A percentile compares a stretch with the other conserved stretches of the same genome.
These are phyloP conservation scores for Suillus fuscotomentosus DNA, from an alignment of 768 basidiomycete species.

Conservation along the genomic window DNA sequence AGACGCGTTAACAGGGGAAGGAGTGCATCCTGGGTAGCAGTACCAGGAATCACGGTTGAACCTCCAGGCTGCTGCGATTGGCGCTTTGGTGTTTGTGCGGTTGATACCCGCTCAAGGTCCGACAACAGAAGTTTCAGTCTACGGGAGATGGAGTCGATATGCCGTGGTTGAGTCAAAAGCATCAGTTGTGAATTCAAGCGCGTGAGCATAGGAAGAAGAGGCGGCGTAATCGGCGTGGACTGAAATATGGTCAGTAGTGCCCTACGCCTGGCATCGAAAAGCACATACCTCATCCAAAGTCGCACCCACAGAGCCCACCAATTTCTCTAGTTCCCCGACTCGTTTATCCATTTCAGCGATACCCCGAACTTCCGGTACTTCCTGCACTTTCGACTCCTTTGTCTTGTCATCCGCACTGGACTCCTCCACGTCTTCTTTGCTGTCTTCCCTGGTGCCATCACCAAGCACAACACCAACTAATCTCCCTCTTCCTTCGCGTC, in stretches of 20 bases:
- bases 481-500: constrained; percentile 62
- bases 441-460: constrained; percentile 13
- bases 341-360: constrained; percentile 80
- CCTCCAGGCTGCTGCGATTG: constrained; percentile 14
- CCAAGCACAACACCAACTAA: constrained; percentile 58
- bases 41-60: constrained; percentile 9
- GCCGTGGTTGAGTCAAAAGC: constrained; percentile 90
- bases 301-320: constrained; percentile 80
- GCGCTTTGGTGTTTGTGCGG: constrained; percentile 30
- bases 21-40: constrained; percentile 52
- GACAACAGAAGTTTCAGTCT: constrained; percentile 89
- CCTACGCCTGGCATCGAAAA: background rate
- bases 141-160: constrained; percentile 93
- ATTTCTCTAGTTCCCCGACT: constrained; percentile 77
- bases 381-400: constrained; percentile 9
- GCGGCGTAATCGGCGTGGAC: constrained; percentile 73
- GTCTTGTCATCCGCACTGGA: constrained; percentile 11
- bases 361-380: constrained; percentile 41
- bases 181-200: constrained; percentile 84
- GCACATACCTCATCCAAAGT: constrained; percentile 75
- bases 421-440: constrained; percentile 3
- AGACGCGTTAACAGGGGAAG: constrained; percentile 70
- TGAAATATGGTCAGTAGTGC: constrained; percentile 21
- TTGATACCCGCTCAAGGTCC: constrained; percentile 83
- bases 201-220: constrained; percentile 78